Base-by-base conservation (phyloP, 1,284 basidiomycete species). In the Trametes hirsuta region DNA sequence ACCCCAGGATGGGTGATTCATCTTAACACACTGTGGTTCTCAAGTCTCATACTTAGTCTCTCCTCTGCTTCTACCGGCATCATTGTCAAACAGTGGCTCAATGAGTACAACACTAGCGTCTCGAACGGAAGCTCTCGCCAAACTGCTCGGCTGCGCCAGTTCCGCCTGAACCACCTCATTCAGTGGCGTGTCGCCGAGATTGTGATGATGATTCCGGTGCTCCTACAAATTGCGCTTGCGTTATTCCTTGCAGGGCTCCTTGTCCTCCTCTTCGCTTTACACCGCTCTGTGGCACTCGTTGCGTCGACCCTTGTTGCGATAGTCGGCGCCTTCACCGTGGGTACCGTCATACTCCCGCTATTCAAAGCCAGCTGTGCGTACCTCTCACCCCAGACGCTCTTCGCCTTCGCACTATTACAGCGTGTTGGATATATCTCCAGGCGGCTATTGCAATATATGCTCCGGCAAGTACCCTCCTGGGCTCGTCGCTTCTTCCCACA, bases 21-120 rank as follows among this genome's bases (percentile, higher is more conserved):
- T 8, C 85, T 88, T 51, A 88, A 88, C 66, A 76, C 74, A 35
- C 83, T 88, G 62, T 88, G 87, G 86, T 87, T 88, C 62, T 76
- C 80, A 3, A 86, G 84, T 6, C 72, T 89, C 58, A 85, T 89
- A 3, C 87, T 88, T 71, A 86, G 84, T 58, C 86, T 88, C 58
- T 84, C 54, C 14, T 53, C 60, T 4, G 60, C 59, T 1, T 45
- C 52, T 12, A 44, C 62, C 15, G 56, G 47, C 8, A 53, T 66
- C 22, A 21, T 56, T 15, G 58, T 53, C 46, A 62, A 62, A 30
- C 65, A 66, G 44, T 67, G 66, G 66, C 47, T 65, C 9, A 55
- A 53, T 40, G 51, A 58, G 5, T 41, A 36, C 46, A 39, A 21
- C 22, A 24, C 18, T 18, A 18, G 18, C 18, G 18, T 18, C 18